Evolutionary conservation across 352 stramenopile genomes (phyloP), one percentile per base, ranked within the genome.

Genomic region (Globisporangium spiculum): DNA sequence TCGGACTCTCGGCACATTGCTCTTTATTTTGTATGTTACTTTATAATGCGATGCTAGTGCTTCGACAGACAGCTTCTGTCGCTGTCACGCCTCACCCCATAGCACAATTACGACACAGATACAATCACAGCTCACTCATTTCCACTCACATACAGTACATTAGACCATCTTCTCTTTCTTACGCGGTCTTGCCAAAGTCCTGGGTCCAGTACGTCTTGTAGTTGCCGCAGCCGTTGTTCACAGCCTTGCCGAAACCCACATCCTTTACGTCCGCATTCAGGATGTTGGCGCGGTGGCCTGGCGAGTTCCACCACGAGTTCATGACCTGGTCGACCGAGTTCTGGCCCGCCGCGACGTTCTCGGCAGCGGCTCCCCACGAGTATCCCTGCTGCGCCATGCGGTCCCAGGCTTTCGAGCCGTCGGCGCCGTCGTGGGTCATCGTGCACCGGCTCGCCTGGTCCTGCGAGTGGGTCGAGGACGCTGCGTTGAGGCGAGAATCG

Each of bases 271-370:
- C 41, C 4, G n/a, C 27, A 8, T 81, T 81, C 24, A 86, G 68
- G 56, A 86, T 86, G 65, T 86, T 86, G 22, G 69, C 70, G 9
- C 72, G 62, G 70, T 87, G 79, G 0, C 76, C 75, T 0, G 56
- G 26, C 26, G 79, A 87, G 50, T 84, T 83, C 76, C 76, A 80
- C 78, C 76, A 86, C 2, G 76, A 75, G 0, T 50, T 77, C 75
- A 86, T 88, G 44, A 86, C 78, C n/a, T 59, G 55, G 5, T 68
- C 63, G 1, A 88, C 75, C 9, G 65, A 74, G 1, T 32, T 50
- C 48, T 83, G 79, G 0, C 80, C 80, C 0, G 78, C 76, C 44
- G 78, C 78, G 30, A 88, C 77, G 55, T 88, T 88, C 67, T 88
- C 80, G 8, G 72, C 76, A 24, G 72, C 66, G 8, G 71, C 63